A percentile compares a stretch with the other conserved stretches of the same genome.
phyloP scores from a whole-genome alignment of 2,329 filamentous ascomycete genomes.

The Penicillium olsonii region DNA sequence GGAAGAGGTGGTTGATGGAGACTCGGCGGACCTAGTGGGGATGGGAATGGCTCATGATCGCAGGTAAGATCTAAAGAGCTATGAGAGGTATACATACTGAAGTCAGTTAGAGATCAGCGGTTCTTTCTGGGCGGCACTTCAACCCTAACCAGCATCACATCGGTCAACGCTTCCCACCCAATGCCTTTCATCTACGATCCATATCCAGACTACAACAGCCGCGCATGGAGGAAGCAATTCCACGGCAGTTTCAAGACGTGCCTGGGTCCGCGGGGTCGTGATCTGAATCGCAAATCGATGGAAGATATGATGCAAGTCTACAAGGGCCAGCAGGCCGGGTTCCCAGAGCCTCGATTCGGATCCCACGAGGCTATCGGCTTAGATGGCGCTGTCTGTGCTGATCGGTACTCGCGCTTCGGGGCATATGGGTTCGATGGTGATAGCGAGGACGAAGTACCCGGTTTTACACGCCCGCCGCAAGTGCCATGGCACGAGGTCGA shows the following conservation, averaged over 20 bases:
- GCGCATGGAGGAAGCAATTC: constrained; percentile 54
- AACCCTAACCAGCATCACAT: constrained; percentile 19
- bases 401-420: constrained; percentile 69
- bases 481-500: constrained; percentile 62
- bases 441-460: constrained; percentile 21
- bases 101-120: constrained; percentile 13
- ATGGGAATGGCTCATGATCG: constrained; percentile 16
- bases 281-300: constrained; percentile 18
- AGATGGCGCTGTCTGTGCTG: constrained; percentile 66
- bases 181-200: constrained; percentile 59
- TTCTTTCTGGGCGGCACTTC: constrained; percentile 23
- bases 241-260: constrained; percentile 22
- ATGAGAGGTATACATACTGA: neutral
- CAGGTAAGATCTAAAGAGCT: constrained; percentile 10
- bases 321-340: constrained; percentile 42
- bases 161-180: constrained; percentile 11
- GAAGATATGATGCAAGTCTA: constrained; percentile 30
- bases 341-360: constrained; percentile 64
- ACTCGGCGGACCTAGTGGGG: constrained; percentile 8
- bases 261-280: constrained; percentile 21
- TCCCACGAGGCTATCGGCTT: constrained; percentile 62
- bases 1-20: neutral
- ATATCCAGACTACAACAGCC: constrained; percentile 69
- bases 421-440: constrained; percentile 48
- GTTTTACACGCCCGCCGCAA: constrained; percentile 26